A percentile compares a stretch with the other conserved stretches of the same genome.
These are phyloP conservation scores for Anthoceros angustus DNA, from an alignment of 225 moss, liverwort and hornwort species.

Conservation along the genomic window DNA sequence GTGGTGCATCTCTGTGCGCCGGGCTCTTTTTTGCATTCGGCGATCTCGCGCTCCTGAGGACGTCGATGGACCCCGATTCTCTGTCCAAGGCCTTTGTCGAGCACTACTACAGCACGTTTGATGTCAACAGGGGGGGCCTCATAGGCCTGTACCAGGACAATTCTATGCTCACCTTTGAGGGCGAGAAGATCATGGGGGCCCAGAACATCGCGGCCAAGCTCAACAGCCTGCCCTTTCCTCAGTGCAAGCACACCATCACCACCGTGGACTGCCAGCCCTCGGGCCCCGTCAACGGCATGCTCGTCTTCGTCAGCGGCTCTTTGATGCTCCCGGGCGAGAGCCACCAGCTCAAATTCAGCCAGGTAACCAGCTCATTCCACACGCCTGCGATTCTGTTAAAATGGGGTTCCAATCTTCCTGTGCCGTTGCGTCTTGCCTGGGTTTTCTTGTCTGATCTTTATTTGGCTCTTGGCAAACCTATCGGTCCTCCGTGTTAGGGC, in stretches of 20 bases:
- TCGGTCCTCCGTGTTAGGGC: no score
- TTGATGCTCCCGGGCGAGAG: slow-evolving; percentile 74
- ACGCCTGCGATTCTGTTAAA: not conserved
- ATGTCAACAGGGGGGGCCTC: slow-evolving; percentile 51
- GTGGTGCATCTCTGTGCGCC: no score
- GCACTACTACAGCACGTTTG: slow-evolving; percentile 85
- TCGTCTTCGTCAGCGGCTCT: slow-evolving; percentile 76
- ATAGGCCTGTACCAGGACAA: slow-evolving; percentile 52
- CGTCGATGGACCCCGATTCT: slow-evolving; percentile 61
- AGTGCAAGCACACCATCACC: slow-evolving; percentile 76
- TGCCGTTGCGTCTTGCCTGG: no score
- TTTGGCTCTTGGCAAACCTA: no score
- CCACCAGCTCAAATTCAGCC: slow-evolving; percentile 70
- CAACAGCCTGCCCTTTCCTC: slow-evolving; percentile 44
- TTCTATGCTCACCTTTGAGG: slow-evolving; percentile 94
- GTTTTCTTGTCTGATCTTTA: no score
- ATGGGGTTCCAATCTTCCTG: no score
- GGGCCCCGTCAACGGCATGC: slow-evolving; percentile 55
- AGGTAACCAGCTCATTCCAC: slow-evolving; percentile 20
- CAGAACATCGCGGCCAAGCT: slow-evolving; percentile 63
- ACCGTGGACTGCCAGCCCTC: slow-evolving; percentile 89
- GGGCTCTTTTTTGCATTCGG: no score
- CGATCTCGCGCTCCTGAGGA: no score
- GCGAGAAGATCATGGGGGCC: slow-evolving; percentile 64
- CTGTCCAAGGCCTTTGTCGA: slow-evolving; percentile 78